A percentile compares a stretch with the other conserved stretches of the same genome.
These are phyloP conservation scores for Eragrostis nindensis DNA, from an alignment of 176 grass and related monocot species.

Conservation along the genomic window DNA sequence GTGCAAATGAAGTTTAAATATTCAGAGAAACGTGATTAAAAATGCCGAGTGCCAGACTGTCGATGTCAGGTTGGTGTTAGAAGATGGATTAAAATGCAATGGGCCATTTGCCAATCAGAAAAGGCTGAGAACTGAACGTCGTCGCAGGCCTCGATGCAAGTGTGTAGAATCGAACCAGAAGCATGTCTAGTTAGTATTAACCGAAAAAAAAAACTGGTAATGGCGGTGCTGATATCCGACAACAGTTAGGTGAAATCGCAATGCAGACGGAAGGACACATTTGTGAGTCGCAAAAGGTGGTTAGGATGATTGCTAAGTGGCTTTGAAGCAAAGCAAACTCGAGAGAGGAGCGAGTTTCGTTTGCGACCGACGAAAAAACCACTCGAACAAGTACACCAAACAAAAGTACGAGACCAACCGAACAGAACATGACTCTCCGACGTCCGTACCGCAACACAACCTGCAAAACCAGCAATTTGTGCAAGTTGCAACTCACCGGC, in stretches of 20 bases:
- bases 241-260: background rate
- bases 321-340: constrained; percentile 16
- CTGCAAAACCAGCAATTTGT: background rate
- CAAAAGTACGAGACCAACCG: background rate
- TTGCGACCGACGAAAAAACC: background rate
- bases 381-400: background rate
- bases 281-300: background rate
- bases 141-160: background rate
- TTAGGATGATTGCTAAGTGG: constrained; percentile 16
- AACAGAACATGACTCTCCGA: background rate
- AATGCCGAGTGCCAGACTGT: background rate
- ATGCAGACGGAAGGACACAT: background rate
- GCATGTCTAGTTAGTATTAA: too few species aligned
- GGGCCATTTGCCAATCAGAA: background rate
- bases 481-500: background rate
- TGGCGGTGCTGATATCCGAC: constrained; percentile 1
- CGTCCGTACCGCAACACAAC: background rate
- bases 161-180: background rate
- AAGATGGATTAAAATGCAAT: background rate
- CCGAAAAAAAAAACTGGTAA: background rate
- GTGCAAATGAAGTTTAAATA: background rate
- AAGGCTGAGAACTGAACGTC: background rate
- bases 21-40: background rate
- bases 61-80: background rate
- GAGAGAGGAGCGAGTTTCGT: background rate